These are phyloP conservation scores for Lachancea quebecensis DNA, from an alignment of 805 yeast species.

Conservation along the genomic window DNA sequence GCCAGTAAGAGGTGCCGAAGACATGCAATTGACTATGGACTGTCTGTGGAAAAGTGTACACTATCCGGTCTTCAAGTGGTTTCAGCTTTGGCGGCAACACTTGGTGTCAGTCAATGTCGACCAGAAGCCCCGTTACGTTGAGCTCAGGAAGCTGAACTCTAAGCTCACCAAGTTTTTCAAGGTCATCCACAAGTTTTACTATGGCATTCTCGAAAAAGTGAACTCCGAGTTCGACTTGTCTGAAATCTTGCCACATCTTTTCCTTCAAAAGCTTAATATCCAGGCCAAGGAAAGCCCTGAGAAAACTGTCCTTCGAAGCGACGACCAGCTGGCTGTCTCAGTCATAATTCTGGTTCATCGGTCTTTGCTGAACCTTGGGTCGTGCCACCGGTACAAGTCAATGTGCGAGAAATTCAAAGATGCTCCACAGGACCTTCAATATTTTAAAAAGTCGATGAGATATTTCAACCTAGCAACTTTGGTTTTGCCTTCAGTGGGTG, in stretches of 20 bases:
- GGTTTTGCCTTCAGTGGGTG: conserved; percentile 61
- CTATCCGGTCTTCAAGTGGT: conserved; percentile 10
- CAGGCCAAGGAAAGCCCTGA: not conserved
- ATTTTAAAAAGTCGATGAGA: conserved; percentile 39
- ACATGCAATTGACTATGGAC: conserved; percentile 34
- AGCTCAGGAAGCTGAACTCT: conserved; percentile 8
- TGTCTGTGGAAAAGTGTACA: conserved; percentile 13
- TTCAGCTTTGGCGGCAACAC: conserved; percentile 9
- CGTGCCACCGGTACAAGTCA: conserved; percentile 50
- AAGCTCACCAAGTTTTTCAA: conserved; percentile 10
- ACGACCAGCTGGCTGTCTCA: conserved; percentile 1
- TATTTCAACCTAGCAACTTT: conserved; percentile 47
- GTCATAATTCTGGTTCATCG: conserved; percentile 12
- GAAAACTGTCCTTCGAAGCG: not conserved
- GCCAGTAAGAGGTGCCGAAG: not conserved
- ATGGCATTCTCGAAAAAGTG: conserved; percentile 6
- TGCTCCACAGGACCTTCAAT: conserved; percentile 32
- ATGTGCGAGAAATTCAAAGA: conserved; percentile 38
- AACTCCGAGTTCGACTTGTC: conserved; percentile 2
- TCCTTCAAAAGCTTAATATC: conserved; percentile 3
- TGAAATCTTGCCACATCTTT: conserved; percentile 4
- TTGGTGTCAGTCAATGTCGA: conserved; percentile 6
- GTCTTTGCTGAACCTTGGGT: conserved; percentile 44
- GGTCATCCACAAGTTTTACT: conserved; percentile 10
- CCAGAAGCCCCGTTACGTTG: conserved; percentile 6